phyloP scores from a whole-genome alignment of 345 rosid genomes.

The Lepidium aucheri region DNA sequence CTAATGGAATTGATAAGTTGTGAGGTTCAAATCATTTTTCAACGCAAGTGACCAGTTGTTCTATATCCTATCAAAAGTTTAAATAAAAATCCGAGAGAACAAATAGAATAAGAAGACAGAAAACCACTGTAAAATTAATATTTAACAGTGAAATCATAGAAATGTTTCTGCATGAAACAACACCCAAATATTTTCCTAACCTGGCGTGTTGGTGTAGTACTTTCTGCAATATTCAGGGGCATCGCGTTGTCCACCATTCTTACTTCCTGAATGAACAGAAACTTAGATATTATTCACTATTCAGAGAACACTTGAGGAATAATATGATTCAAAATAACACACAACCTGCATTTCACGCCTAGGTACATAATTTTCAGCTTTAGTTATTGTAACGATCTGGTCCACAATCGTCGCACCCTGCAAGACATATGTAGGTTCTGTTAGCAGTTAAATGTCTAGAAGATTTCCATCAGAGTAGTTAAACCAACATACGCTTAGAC shows the following conservation, averaged over 20 bases:
- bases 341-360: slow-evolving; percentile 41
- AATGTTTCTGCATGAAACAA: neutral
- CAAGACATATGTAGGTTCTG: neutral
- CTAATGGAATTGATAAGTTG: neutral
- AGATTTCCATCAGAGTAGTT: neutral
- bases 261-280: slow-evolving; percentile 48
- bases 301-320: slow-evolving; percentile 9
- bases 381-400: slow-evolving; percentile 58
- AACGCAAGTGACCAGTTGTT: neutral
- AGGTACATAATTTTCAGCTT: slow-evolving; percentile 59
- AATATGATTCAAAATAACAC: neutral
- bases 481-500: neutral
- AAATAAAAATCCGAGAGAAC: neutral
- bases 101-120: neutral
- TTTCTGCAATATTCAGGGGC: slow-evolving; percentile 31
- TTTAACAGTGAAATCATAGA: neutral
- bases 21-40: neutral
- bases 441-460: neutral
- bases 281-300: slow-evolving; percentile 6
- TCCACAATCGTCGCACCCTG: slow-evolving; percentile 97
- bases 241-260: slow-evolving; percentile 36
- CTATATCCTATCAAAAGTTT: neutral
- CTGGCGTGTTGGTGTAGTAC: slow-evolving; percentile 33
- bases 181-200: slow-evolving; percentile 11
- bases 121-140: neutral